phyloP scores from a whole-genome alignment of 2,329 filamentous ascomycete species.

The Claviceps maximensis region DNA sequence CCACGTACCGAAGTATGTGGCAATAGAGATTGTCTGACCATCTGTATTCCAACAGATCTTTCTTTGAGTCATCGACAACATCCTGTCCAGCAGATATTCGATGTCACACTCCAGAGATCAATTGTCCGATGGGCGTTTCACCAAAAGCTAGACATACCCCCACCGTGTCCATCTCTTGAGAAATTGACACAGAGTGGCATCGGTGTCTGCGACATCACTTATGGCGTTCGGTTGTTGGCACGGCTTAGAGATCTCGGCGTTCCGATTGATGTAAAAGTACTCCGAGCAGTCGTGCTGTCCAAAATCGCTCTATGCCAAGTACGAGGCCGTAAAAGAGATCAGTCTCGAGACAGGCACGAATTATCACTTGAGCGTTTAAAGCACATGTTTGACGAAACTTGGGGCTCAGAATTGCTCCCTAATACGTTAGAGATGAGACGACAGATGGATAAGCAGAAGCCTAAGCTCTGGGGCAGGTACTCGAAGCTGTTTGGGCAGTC shows the following conservation, averaged over 20 bases:
- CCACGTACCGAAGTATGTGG: background rate
- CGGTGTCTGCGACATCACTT: slow-evolving; percentile 20
- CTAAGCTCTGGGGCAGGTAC: slow-evolving; percentile 19
- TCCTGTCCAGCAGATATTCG: slow-evolving; percentile 34
- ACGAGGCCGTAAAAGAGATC: slow-evolving; percentile 14
- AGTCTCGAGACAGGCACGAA: slow-evolving; percentile 19
- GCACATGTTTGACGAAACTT: slow-evolving; percentile 19
- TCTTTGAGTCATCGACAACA: slow-evolving; percentile 27
- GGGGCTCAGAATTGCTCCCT: slow-evolving; percentile 20
- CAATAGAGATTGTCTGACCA: slow-evolving; percentile 2
- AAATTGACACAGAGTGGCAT: slow-evolving; percentile 6
- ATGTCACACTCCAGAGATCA: slow-evolving; percentile 22
- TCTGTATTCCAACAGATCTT: slow-evolving; percentile 26
- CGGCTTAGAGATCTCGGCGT: slow-evolving; percentile 22
- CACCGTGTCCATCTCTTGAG: slow-evolving; percentile 7
- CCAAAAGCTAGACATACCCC: slow-evolving; percentile 16
- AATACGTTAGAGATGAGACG: slow-evolving; percentile 9
- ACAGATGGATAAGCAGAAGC: slow-evolving; percentile 18
- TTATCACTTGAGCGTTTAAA: slow-evolving; percentile 18
- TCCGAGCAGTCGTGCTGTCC: slow-evolving; percentile 16
- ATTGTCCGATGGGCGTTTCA: slow-evolving; percentile 36
- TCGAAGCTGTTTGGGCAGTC: slow-evolving; percentile 13
- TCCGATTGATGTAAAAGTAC: slow-evolving; percentile 19
- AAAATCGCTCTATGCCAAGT: slow-evolving; percentile 18
- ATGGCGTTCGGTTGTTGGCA: slow-evolving; percentile 24